Evolutionary conservation across 495 filamentous ascomycete genomes (phyloP), one percentile per base, ranked within the genome.

Genomic region (Hypomontagnella submonticulosa): DNA sequence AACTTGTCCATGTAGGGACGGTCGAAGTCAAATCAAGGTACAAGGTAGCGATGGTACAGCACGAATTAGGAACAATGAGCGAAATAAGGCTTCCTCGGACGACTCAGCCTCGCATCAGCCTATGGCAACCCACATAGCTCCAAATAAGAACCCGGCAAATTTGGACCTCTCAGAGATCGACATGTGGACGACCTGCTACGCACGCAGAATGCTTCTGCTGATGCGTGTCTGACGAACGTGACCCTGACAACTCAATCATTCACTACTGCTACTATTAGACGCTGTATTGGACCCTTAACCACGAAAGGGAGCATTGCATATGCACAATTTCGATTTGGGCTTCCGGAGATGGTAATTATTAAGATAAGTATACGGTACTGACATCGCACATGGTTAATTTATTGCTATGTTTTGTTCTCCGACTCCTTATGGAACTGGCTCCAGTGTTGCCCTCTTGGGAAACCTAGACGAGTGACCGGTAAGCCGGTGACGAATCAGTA

Each of bases 131-230:
- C n/a, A n/a, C 62, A 48, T 62, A n/a, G 52, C 51, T 66, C 42
- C 13, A 33, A 44, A 54, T 42, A 48, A 56, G 36, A 54, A 59
- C 62, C 69, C 63, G 66, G 69, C 69, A 70, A 68, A 70, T 72
- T 70, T 72, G 66, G 66, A 65, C 71, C 71, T 74, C 71, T 74
- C 69, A 74, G 62, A 61, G 69, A 70, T 74, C 69, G 71, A 72
- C 71, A 74, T 70, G 71, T 72, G 71, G 65, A 71, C 71, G 55
- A 33, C 51, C 34, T 48, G 34, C 63, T 57, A 67, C 47, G 64
- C 51, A 67, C 38, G 51, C 50, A 44, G 6, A 61, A 61, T 50
- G 49, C 44, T 56, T 51, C 30, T 36, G 65, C 59, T 69, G 55
- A 69, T 69, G 66, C 55, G 53, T 68, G 57, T 67, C 66, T 64